These are phyloP conservation scores for Solidago caesia DNA, from an alignment of 129 eudicot species.

Conservation along the genomic window DNA sequence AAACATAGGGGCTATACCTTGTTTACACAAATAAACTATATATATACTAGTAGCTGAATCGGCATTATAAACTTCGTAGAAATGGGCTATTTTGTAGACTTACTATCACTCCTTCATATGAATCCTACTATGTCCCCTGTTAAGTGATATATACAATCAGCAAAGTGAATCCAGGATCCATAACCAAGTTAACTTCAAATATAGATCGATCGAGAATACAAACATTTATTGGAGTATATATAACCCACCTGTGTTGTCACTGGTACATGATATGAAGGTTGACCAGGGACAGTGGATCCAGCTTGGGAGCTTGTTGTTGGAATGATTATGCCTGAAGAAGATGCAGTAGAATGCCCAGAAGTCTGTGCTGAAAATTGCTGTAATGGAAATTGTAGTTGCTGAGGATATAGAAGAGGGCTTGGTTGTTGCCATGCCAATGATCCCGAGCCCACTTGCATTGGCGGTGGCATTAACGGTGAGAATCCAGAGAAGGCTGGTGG, in stretches of 20 bases:
- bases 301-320: slow-evolving; percentile 17
- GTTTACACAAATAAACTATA: too few species aligned
- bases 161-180: background rate
- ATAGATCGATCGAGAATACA: too few species aligned
- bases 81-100: background rate
- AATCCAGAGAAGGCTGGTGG: slow-evolving; percentile 12
- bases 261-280: slow-evolving; percentile 12
- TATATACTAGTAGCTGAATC: background rate
- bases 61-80: too few species aligned
- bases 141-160: background rate
- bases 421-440: slow-evolving; percentile 9
- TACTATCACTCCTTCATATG: background rate
- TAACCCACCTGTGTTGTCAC: slow-evolving; percentile 25
- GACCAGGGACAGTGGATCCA: slow-evolving; percentile 4
- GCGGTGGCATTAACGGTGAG: slow-evolving; percentile 11
- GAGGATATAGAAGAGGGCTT: slow-evolving; percentile 18
- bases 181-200: background rate
- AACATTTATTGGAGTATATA: background rate
- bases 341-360: slow-evolving; percentile 4
- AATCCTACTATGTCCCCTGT: background rate
- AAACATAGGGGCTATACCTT: too few species aligned
- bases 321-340: slow-evolving; percentile 6
- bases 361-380: background rate
- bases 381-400: slow-evolving; percentile 16
- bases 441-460: background rate